Conservation (phyloP, 345 rosid genomes). For the Brassica juncea region DNA sequence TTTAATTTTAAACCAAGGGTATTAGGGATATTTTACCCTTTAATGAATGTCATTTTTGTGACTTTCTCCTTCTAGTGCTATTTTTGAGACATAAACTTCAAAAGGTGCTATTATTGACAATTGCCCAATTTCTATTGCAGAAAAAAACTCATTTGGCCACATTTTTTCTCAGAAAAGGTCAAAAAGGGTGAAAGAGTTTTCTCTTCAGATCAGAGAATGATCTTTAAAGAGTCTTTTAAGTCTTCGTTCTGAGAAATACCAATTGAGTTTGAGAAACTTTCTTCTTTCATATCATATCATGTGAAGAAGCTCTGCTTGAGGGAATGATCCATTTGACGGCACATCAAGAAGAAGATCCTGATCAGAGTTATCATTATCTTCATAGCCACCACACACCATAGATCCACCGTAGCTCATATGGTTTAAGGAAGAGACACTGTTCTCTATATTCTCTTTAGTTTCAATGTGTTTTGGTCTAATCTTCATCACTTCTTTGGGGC, state of each 20-base stretch:
- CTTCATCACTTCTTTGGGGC: conserved; percentile 56
- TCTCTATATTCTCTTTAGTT: conserved; percentile 60
- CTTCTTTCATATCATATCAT: conserved; percentile 19
- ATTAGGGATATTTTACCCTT: too few relatives aligned
- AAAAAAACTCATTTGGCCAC: conserved; percentile 23
- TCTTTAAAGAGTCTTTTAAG: conserved; percentile 9
- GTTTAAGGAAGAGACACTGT: conserved; percentile 65
- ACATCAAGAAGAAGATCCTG: conserved; percentile 85
- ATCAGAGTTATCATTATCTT: conserved; percentile 49
- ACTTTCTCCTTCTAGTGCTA: too few relatives aligned
- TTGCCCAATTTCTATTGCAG: background rate
- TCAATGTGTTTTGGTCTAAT: conserved; percentile 48
- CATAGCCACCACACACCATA: conserved; percentile 54
- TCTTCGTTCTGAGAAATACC: conserved; percentile 35
- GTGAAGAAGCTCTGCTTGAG: conserved; percentile 89
- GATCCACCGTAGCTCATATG: conserved; percentile 69
- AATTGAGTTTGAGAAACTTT: conserved; percentile 18
- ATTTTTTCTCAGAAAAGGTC: conserved; percentile 14
- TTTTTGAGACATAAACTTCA: too few relatives aligned
- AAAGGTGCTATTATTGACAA: too few relatives aligned
- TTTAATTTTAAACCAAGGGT: too few relatives aligned
- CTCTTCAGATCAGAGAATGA: conserved; percentile 19
- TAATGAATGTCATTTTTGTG: too few relatives aligned
- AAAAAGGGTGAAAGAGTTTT: conserved; percentile 15
- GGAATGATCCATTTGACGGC: conserved; percentile 79